A percentile compares a stretch with the other conserved stretches of the same genome.
Conservation (phyloP, 768 basidiomycete species). For the Boletellus ananiceps region DNA sequence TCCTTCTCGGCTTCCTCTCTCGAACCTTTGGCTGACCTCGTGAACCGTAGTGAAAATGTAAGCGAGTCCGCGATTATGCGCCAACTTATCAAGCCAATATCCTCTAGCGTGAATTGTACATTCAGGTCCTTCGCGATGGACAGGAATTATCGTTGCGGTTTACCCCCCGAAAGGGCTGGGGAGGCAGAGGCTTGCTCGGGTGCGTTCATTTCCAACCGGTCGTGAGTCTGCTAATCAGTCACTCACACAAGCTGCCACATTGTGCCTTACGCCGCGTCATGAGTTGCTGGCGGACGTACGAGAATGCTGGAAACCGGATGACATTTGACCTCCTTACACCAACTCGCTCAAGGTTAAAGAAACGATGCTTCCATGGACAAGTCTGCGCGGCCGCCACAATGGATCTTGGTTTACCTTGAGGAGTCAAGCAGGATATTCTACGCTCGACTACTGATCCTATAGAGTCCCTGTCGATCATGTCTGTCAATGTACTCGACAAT, state of each 20-base stretch:
- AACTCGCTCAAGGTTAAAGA: neutral
- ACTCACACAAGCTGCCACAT: constrained; percentile 51
- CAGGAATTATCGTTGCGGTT: constrained; percentile 49
- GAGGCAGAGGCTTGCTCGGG: constrained; percentile 84
- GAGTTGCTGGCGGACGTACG: neutral
- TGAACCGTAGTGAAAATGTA: constrained; percentile 76
- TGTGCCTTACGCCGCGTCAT: constrained; percentile 40
- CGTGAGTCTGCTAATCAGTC: constrained; percentile 2
- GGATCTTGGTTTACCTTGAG: constrained; percentile 32
- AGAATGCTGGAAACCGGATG: neutral
- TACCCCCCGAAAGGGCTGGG: constrained; percentile 75
- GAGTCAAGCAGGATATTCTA: constrained; percentile 41
- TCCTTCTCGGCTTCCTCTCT: constrained; percentile 55
- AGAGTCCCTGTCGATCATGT: constrained; percentile 12
- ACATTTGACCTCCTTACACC: too few species aligned
- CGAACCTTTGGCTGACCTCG: constrained; percentile 67
- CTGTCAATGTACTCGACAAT: constrained; percentile 46
- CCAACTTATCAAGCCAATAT: neutral
- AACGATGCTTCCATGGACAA: neutral
- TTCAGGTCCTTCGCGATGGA: constrained; percentile 53
- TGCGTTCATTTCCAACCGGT: constrained; percentile 31
- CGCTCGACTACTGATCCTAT: constrained; percentile 46
- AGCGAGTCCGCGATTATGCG: constrained; percentile 22
- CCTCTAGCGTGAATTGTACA: constrained; percentile 50
- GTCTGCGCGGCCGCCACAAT: neutral